A percentile compares a stretch with the other conserved stretches of the same genome.
phyloP scores from a whole-genome alignment of 306 rosid species.

The Vigna mungo region DNA sequence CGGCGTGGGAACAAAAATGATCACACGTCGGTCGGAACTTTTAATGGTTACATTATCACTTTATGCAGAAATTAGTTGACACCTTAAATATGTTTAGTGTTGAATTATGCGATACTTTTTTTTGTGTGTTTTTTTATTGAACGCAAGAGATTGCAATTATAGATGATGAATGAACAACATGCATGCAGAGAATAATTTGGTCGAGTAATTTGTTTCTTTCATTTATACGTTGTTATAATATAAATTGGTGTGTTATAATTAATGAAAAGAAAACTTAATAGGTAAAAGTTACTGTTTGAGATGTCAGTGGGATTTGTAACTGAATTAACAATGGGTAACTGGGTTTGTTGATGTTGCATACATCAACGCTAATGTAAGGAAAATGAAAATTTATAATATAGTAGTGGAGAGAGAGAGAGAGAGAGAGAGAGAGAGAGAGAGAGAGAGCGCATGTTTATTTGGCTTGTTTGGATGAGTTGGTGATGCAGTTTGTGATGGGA shows the following conservation, averaged over 20 bases:
- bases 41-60: neutral
- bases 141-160: neutral
- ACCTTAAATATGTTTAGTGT: neutral
- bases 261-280: neutral
- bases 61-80: neutral
- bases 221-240: too few relatives aligned
- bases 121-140: too few relatives aligned
- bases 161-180: neutral
- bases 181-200: neutral
- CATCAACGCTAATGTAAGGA: neutral
- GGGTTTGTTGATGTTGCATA: neutral
- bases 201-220: too few relatives aligned
- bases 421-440: neutral
- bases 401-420: neutral
- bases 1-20: too few relatives aligned
- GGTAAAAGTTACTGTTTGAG: neutral
- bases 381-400: neutral
- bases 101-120: too few relatives aligned
- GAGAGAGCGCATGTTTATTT: neutral
- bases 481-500: conserved; percentile 5
- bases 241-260: neutral
- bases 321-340: neutral
- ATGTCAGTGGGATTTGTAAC: neutral
- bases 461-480: neutral
- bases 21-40: neutral